Percentiles rank a stretch among this genome's conserved stretches.
Evolutionary conservation across 2,329 filamentous ascomycete species (phyloP).

Genomic region (Huntiella abstrusa): DNA sequence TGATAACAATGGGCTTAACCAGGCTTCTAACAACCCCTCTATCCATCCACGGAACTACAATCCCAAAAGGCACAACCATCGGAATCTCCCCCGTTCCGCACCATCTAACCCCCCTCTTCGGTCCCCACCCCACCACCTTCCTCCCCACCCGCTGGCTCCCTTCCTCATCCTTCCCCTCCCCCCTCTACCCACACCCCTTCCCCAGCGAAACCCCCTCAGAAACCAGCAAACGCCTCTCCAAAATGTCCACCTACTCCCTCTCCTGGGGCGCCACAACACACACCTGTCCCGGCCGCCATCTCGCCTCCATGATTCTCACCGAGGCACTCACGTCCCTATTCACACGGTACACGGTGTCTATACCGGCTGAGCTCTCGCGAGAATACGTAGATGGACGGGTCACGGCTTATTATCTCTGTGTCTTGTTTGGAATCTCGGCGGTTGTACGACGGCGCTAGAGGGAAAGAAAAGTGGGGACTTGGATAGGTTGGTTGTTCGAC

Average conservation of each 20-base stretch:
- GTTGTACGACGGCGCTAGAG: no score
- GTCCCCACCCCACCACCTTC: conserved; percentile 22
- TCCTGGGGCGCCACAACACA: conserved; percentile 33
- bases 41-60: conserved; percentile 20
- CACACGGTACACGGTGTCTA: conserved; percentile 21
- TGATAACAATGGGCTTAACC: conserved; percentile 28
- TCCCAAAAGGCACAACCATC: conserved; percentile 29
- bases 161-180: conserved; percentile 1
- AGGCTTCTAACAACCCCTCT: conserved; percentile 27
- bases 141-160: conserved; percentile 27
- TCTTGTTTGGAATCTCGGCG: conserved; percentile 2
- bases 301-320: conserved; percentile 31
- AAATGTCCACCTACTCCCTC: conserved; percentile 25
- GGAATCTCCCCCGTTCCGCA: conserved; percentile 34
- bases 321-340: conserved; percentile 26
- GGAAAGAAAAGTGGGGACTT: no score
- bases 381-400: conserved; percentile 1
- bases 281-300: conserved; percentile 30
- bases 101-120: conserved; percentile 30
- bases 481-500: no score
- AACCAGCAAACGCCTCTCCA: conserved; percentile 19
- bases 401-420: conserved; percentile 10
- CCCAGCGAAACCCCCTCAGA: no score
- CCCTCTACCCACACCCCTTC: not conserved
- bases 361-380: conserved; percentile 17